phyloP scores from a whole-genome alignment of 2,329 filamentous ascomycete species.

The Nemania bipapillata region DNA sequence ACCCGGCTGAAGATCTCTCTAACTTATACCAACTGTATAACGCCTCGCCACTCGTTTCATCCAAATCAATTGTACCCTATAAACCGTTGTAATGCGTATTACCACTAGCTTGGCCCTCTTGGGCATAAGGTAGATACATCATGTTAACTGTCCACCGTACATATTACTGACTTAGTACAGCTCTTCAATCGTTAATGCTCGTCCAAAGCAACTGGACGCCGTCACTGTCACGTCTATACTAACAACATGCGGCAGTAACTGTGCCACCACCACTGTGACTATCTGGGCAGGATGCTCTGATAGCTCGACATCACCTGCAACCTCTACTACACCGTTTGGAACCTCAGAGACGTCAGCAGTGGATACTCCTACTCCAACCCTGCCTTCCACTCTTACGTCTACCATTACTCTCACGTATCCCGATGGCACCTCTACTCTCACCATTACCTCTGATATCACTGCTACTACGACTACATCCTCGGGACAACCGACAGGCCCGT shows the following conservation, averaged over 20 bases:
- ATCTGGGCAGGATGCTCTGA: slow-evolving; percentile 44
- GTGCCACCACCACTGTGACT: slow-evolving; percentile 48
- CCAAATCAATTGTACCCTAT: slow-evolving; percentile 20
- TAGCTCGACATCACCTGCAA: slow-evolving; percentile 31
- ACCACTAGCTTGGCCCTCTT: slow-evolving; percentile 43
- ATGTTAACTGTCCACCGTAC: neutral
- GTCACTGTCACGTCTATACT: slow-evolving; percentile 44
- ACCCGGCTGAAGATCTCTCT: neutral
- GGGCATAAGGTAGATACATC: slow-evolving; percentile 44
- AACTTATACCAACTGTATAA: slow-evolving; percentile 27
- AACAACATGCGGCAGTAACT: slow-evolving; percentile 46
- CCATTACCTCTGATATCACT: slow-evolving; percentile 38
- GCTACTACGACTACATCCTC: slow-evolving; percentile 36
- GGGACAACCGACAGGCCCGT: slow-evolving; percentile 22
- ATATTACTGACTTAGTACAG: slow-evolving; percentile 42
- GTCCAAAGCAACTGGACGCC: slow-evolving; percentile 37
- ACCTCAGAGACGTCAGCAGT: slow-evolving; percentile 36
- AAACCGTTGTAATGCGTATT: slow-evolving; percentile 42
- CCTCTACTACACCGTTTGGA: slow-evolving; percentile 34
- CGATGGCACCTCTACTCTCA: slow-evolving; percentile 38
- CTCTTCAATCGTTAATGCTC: slow-evolving; percentile 40
- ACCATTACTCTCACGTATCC: slow-evolving; percentile 29
- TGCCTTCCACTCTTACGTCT: slow-evolving; percentile 16
- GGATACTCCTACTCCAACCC: slow-evolving; percentile 20
- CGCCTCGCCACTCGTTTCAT: slow-evolving; percentile 46